Evolutionary conservation across 1,284 basidiomycete genomes (phyloP).

Genomic region (Leccinum huronense): DNA sequence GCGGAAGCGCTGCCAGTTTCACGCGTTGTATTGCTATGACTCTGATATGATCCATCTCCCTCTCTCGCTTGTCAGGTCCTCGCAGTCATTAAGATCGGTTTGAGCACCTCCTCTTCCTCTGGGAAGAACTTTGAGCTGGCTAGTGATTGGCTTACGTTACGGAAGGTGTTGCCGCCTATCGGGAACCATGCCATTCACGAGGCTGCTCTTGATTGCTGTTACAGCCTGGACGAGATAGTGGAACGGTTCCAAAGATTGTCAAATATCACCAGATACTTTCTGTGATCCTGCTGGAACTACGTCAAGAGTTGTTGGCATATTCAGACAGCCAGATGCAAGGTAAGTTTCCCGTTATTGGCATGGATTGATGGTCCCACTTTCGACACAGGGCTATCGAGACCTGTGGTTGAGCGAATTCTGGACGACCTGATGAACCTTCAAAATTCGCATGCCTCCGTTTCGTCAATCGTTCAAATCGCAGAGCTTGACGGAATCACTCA

Average conservation of each 20-base stretch:
- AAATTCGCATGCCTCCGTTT: slow-evolving; percentile 53
- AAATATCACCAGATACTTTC: slow-evolving; percentile 54
- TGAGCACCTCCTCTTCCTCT: slow-evolving; percentile 57
- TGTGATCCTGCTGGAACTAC: slow-evolving; percentile 62
- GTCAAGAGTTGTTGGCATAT: slow-evolving; percentile 37
- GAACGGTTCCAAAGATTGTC: slow-evolving; percentile 11
- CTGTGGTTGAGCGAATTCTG: slow-evolving; percentile 41
- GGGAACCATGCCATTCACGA: slow-evolving; percentile 68
- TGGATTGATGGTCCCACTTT: slow-evolving; percentile 3
- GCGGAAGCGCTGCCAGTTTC: slow-evolving; percentile 66
- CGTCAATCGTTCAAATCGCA: slow-evolving; percentile 70
- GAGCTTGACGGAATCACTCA: slow-evolving; percentile 60
- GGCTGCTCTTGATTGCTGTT: slow-evolving; percentile 65
- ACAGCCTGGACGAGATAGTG: slow-evolving; percentile 36
- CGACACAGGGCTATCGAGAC: slow-evolving; percentile 25
- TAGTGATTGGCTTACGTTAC: slow-evolving; percentile 71
- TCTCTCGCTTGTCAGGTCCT: slow-evolving; percentile 60
- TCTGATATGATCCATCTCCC: slow-evolving; percentile 66
- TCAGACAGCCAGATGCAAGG: slow-evolving; percentile 19
- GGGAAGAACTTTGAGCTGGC: slow-evolving; percentile 72
- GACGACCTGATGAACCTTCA: slow-evolving; percentile 69
- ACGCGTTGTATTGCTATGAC: slow-evolving; percentile 69
- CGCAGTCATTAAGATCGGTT: slow-evolving; percentile 54
- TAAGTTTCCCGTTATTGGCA: not conserved
- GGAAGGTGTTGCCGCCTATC: slow-evolving; percentile 58